These are phyloP conservation scores for Arthrobotrys sphaeroides DNA, from an alignment of 2,329 filamentous ascomycete species.

Conservation along the genomic window DNA sequence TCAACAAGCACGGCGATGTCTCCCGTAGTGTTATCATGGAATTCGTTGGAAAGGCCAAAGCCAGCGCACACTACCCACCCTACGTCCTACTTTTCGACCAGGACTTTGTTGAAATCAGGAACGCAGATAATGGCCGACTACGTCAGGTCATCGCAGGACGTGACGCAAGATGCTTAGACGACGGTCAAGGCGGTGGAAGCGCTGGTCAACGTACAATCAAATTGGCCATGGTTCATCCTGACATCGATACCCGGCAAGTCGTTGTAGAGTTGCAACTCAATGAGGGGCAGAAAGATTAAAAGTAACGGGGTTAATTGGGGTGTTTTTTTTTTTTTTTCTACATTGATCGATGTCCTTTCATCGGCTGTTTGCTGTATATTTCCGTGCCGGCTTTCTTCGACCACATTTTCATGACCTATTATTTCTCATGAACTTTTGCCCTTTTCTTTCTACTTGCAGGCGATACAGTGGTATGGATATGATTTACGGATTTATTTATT, in stretches of 20 bases:
- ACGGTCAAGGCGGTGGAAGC: constrained; percentile 74
- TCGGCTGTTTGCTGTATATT: constrained; percentile 11
- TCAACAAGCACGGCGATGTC: constrained; percentile 97
- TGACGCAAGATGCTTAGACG: constrained; percentile 89
- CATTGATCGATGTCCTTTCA: constrained; percentile 18
- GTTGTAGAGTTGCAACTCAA: constrained; percentile 93
- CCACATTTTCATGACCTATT: constrained; percentile 4
- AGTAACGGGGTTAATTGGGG: neutral
- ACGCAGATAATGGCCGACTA: constrained; percentile 92
- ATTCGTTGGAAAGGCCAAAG: constrained; percentile 91
- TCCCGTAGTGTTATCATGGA: constrained; percentile 96
- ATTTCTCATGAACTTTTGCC: neutral
- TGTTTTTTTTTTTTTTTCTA: neutral
- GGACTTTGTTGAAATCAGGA: constrained; percentile 96
- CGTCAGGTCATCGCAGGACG: constrained; percentile 92
- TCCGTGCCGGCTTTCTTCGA: neutral
- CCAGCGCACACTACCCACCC: constrained; percentile 87
- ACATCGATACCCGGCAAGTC: constrained; percentile 82
- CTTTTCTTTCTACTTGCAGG: constrained; percentile 26
- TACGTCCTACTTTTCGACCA: constrained; percentile 94
- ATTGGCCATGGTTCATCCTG: constrained; percentile 93
- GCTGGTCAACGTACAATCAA: constrained; percentile 79
- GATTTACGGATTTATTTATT: constrained; percentile 12
- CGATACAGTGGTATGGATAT: constrained; percentile 49
- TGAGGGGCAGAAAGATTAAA: constrained; percentile 75